Evolutionary conservation across 2,329 filamentous ascomycete species (phyloP), one percentile per base, ranked within the genome.

Genomic region (Colletotrichum cuscutae): DNA sequence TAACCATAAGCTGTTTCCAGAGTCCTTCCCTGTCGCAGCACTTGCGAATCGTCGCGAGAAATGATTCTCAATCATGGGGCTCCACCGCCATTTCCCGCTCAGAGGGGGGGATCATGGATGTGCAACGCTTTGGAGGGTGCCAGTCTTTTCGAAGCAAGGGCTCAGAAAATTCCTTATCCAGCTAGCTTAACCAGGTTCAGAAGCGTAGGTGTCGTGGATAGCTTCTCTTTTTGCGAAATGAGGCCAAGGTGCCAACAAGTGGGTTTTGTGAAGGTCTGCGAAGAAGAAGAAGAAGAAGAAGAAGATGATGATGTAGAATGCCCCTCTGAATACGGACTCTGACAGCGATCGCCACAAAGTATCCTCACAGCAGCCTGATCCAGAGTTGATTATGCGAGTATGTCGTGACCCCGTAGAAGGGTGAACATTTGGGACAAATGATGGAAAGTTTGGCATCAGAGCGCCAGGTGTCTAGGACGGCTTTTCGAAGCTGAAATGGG

Each of bases 51-150:
- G 60, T 61, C 61, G 24, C 56, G 28, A 73, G 66, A 70, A 73
- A 71, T 73, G 60, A 61, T 28, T 28, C 35, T 19, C 59, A 69
- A 69, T 72, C 61, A 73, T 70, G 71, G 67, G 66, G 24, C 46
- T 46, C 71, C 71, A 73, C 71, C 42, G 60, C 67, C 57, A 73
- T 73, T 71, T 73, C 71, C 60, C 68, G 28, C 30, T 59, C n/a
- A 35, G 49, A 58, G 26, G 46, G 24, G 53, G 46, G 24, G 13
- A 42, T 42, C 6, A 42, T 42, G 37, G 37, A 30, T 54, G 53
- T 54, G 56, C 64, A 62, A 62, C n/a, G 42, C 53, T 54, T 19
- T 52, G 30, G 54, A 64, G 11, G 65, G n/a, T 42, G 53, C 37
- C 53, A 46, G 35, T 42, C 28, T 60, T 65, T 65, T 54, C 6